Evolutionary conservation across 2,329 filamentous ascomycete species (phyloP), one percentile per base, ranked within the genome.

Genomic region (Chrysoporthe puriensis): DNA sequence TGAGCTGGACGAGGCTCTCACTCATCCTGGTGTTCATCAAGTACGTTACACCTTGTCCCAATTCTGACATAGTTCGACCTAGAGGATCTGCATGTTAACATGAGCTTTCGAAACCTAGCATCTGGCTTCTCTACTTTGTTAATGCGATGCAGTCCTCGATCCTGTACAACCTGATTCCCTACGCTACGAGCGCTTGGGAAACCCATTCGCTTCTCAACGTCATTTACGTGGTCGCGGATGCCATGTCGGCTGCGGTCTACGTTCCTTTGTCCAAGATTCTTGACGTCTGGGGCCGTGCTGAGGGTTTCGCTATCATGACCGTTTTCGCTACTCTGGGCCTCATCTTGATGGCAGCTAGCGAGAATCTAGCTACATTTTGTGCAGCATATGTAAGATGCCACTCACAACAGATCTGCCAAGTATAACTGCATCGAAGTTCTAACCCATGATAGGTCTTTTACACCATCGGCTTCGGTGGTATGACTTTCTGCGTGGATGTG

Each of bases 401-500:
- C 36, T 40, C 36, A 40, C 36, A 9, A 40, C 36, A 40, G 36
- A 40, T 40, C 36, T 40, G 36, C 9, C 36, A 40, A 40, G 5
- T 40, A 5, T 40, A 6, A 9, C 9, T 26, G 13, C 2, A 2
- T 21, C 5, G 56, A 52, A n/a, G 59, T 26, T 32, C 36, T 79
- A 64, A 80, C 9, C 14, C 7, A 2, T 44, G 11, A 52, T 34
- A 87, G 76, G 87, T 91, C 5, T 86, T 91, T 69, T 91, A 90
- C 74, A 83, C 82, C 66, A 82, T 89, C 58, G 89, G 89, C 7
- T 79, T 79, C 68, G 85, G 84, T 54, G 88, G 87, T 43, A 79
- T 89, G 67, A 82, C 84, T 40, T 90, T 88, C 72, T 81, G 86
- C 42, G 80, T 90, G 67, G 85, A 86, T 66, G 85, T 91, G 43